phyloP scores from a whole-genome alignment of 106 monocot species.

The Dioscorea dumetorum region DNA sequence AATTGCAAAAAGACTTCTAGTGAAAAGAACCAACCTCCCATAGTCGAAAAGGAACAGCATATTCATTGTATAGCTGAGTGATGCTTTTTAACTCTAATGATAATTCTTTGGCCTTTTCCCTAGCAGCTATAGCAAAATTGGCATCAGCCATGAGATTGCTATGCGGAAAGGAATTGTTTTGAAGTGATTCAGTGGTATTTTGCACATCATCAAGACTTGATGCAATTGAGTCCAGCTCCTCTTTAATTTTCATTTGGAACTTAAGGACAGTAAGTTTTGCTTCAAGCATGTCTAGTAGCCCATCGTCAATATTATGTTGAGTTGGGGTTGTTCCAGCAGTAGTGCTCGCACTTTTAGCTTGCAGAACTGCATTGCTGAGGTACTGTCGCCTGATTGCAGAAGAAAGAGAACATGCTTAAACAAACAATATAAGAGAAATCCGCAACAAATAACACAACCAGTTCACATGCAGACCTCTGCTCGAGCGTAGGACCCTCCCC shows the following conservation, averaged over 20 bases:
- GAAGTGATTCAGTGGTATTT: slow-evolving; percentile 17
- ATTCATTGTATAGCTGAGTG: slow-evolving; percentile 97
- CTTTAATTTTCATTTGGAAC: slow-evolving; percentile 92
- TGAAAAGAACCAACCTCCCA: slow-evolving; percentile 71
- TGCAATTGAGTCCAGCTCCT: slow-evolving; percentile 59
- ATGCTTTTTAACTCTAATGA: slow-evolving; percentile 81
- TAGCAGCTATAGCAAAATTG: slow-evolving; percentile 38
- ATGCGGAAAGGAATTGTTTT: slow-evolving; percentile 33
- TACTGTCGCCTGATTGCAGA: slow-evolving; percentile 59
- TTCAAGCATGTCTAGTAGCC: slow-evolving; percentile 81
- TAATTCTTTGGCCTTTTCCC: slow-evolving; percentile 71
- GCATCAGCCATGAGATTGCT: slow-evolving; percentile 30
- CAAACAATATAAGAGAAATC: background rate
- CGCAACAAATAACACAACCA: background rate
- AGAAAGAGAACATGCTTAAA: slow-evolving; percentile 11
- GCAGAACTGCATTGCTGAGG: slow-evolving; percentile 89
- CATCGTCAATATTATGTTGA: slow-evolving; percentile 49
- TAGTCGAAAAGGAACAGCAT: slow-evolving; percentile 88
- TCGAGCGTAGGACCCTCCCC: slow-evolving; percentile 58
- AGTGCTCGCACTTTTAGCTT: slow-evolving; percentile 75
- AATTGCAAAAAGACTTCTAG: background rate
- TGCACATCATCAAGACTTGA: slow-evolving; percentile 30
- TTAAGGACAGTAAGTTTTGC: slow-evolving; percentile 86
- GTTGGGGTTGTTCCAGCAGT: slow-evolving; percentile 17
- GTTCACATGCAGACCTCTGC: slow-evolving; percentile 48